phyloP scores from a whole-genome alignment of 2,329 filamentous ascomycete genomes.

The Xylaria sp. region DNA sequence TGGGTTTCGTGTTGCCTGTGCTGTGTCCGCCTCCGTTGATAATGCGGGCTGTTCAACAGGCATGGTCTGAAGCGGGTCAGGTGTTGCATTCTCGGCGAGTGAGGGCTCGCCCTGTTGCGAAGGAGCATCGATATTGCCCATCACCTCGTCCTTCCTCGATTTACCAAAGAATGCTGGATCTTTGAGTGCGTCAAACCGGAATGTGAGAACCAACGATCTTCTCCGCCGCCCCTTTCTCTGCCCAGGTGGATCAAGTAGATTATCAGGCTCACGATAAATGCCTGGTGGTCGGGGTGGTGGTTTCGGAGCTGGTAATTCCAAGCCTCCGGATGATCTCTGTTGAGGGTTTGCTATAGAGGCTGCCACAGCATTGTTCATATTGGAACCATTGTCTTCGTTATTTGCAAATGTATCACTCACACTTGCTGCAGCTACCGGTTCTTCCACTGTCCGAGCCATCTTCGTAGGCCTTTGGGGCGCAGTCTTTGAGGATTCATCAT shows the following conservation, averaged over 20 bases:
- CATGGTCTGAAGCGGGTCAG: not conserved
- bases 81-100: not conserved
- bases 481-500: conserved; percentile 9
- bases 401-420: not conserved
- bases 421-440: not conserved
- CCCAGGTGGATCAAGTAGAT: conserved; percentile 32
- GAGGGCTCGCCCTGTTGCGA: not conserved
- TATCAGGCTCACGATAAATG: conserved; percentile 33
- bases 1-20: conserved; percentile 13
- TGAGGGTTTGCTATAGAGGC: not conserved
- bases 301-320: not conserved
- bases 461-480: conserved; percentile 9
- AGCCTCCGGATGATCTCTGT: not conserved
- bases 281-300: conserved; percentile 23
- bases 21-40: conserved; percentile 15
- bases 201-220: conserved; percentile 36
- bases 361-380: not conserved
- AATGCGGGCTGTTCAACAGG: conserved; percentile 3
- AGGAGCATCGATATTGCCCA: not conserved
- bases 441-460: conserved; percentile 3
- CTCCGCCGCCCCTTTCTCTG: conserved; percentile 33
- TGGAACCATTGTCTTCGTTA: not conserved
- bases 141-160: not conserved
- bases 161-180: conserved; percentile 26
- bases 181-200: conserved; percentile 33